Base-by-base conservation (phyloP, 2,329 filamentous ascomycete genomes). In the Endoconidiophora polonica region DNA sequence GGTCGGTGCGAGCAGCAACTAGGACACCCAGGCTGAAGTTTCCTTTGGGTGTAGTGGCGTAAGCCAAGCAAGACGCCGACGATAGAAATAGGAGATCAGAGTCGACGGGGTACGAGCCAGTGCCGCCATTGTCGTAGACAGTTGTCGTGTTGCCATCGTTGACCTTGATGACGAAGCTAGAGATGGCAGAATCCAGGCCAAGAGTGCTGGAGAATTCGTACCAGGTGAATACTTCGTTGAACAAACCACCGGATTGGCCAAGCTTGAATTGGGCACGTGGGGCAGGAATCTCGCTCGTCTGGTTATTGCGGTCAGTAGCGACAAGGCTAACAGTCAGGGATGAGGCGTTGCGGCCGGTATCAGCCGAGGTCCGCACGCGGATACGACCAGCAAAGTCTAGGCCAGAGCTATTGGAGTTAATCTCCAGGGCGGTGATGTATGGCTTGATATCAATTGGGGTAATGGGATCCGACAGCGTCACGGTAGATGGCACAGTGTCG, bases 361-460 rank as follows among this genome's bases (percentile, higher is more conserved):
- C 46, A 2, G 54, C 49, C 2, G 55, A 43, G 9, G 49, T 55
- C 20, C 54, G 49, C 2, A 63, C 33, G 7, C 62, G 58, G 33
- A 64, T 52, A 1, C 57, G 54, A 1, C 62, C 62, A 0, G 29
- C 48, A 18, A 62, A 59, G 1, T 54, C 46, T 0, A 64, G 48
- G 5, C 53, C 54, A 1, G 49, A 24, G 3, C 60, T 57, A 6
- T 56, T 56, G 40, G 51, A 39, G 44, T 60, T 59, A 16, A 64
- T 53, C 9, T 56, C 58, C 3, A 64, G 1, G 3, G 23, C 55
- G 0, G 29, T 50, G 14, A 63, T 57, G 23, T 64, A 63, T 2
- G 63, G 63, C 39, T 63, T 64, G 37, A 65, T 50, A 2, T 60
- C 58, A 12, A 60, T 57, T 0, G 58, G 53, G 14, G 59, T 55